These are phyloP conservation scores for Tolypocladium capitatum DNA, from an alignment of 2,329 filamentous ascomycete species.

Conservation along the genomic window DNA sequence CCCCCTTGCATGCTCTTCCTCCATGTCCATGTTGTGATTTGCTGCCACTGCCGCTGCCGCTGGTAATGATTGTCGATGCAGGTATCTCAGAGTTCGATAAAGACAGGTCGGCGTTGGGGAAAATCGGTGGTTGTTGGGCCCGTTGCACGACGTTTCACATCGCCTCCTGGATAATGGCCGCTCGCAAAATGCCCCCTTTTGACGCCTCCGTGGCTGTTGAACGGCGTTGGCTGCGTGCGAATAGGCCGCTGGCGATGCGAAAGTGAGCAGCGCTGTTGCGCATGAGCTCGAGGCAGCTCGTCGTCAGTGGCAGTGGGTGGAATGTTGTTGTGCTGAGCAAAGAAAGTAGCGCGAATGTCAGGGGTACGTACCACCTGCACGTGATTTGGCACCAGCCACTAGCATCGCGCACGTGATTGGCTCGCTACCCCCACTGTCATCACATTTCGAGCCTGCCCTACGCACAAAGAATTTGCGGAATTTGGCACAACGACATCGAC, in stretches of 20 bases:
- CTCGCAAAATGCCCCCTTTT: neutral
- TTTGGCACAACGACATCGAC: conserved; percentile 22
- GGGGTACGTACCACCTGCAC: conserved; percentile 8
- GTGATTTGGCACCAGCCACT: conserved; percentile 9
- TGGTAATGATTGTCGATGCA: neutral
- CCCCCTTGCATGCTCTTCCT: conserved; percentile 11
- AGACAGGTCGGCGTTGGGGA: neutral
- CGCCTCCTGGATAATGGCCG: conserved; percentile 6
- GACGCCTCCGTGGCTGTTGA: neutral
- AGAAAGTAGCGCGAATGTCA: neutral
- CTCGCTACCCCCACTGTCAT: conserved; percentile 19
- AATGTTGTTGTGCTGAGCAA: conserved; percentile 8
- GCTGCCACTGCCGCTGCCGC: neutral
- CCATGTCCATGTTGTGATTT: conserved; percentile 7
- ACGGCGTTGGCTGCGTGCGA: neutral
- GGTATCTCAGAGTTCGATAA: neutral
- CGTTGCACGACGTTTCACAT: conserved; percentile 6
- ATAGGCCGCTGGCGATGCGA: conserved; percentile 1
- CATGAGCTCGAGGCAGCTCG: conserved; percentile 7
- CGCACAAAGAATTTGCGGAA: conserved; percentile 30
- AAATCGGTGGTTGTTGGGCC: neutral
- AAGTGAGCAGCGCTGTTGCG: conserved; percentile 8
- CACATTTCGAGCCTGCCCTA: conserved; percentile 25
- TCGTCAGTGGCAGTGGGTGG: conserved; percentile 6
- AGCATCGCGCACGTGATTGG: conserved; percentile 17